Percentiles rank a stretch among this genome's conserved stretches.
phyloP scores from a whole-genome alignment of 768 basidiomycete species.

The Phlebiopsis flavidoalba region DNA sequence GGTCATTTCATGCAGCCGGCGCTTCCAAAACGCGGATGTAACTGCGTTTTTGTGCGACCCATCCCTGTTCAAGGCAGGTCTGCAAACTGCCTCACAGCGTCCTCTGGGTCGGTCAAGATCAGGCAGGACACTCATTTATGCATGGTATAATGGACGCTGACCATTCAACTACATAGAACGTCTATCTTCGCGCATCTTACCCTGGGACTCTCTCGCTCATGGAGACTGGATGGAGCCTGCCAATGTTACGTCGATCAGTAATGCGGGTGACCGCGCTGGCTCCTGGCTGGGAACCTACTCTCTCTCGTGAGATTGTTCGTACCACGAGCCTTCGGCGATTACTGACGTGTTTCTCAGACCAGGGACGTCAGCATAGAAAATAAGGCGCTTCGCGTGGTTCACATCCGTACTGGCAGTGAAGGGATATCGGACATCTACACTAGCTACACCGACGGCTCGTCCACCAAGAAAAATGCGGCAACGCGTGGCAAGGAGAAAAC shows the following conservation, averaged over 20 bases:
- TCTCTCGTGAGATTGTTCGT: background rate
- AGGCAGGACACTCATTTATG: background rate
- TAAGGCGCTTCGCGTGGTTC: background rate
- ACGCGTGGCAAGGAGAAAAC: background rate
- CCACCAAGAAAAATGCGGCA: background rate
- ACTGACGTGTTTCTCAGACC: background rate
- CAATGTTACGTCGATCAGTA: background rate
- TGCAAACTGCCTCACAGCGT: background rate
- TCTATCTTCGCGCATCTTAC: background rate
- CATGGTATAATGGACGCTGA: too few relatives aligned
- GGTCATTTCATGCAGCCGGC: background rate
- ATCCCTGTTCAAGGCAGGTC: background rate
- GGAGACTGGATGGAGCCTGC: background rate
- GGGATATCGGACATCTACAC: background rate
- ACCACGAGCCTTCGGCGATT: too few relatives aligned
- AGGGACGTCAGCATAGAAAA: background rate
- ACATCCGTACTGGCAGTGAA: background rate
- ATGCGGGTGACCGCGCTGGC: background rate
- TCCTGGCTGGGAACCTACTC: background rate
- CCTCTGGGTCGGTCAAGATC: constrained; percentile 2
- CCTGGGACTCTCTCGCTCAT: background rate
- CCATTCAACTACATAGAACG: too few relatives aligned
- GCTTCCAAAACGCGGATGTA: background rate
- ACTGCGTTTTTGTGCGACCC: background rate
- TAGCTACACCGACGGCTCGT: background rate